Base-by-base conservation (phyloP, 2,329 filamentous ascomycete species). In the Colletotrichum costaricense region DNA sequence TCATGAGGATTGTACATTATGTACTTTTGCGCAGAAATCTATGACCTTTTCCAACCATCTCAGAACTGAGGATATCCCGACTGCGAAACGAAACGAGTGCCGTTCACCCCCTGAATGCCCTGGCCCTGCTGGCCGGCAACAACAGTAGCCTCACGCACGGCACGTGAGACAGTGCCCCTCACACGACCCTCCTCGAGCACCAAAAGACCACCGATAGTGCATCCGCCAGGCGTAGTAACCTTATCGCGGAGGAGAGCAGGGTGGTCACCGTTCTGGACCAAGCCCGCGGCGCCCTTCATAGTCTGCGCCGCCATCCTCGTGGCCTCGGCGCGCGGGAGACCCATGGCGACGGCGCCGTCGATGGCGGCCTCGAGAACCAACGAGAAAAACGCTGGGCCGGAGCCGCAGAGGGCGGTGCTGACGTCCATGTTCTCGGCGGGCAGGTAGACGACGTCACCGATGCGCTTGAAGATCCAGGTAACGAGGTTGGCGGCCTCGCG, bases 261-360 rank as follows among this genome's bases (percentile, higher is more conserved):
- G 81, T 95, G 93, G 80, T 95, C 93, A 16, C 93, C 93, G 67
- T 84, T 88, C 68, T 94, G 85, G 12, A 95, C 90, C 77, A 95
- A 79, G 0, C 89, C 90, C 0, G 93, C 92, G 0, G 92, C 91
- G 26, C 94, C 94, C 76, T 90, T 88, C 92, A 95, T 94, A 14
- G 91, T 91, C 85, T 96, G 94, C 1, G 93, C 92, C 30, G 93
- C 93, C 93, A 96, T 95, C 74, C 90, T 85, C 80, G 92, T 91
- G 1, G 93, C 93, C 79, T 95, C 93, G 2, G 88, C 89, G 60
- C 93, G 87, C 4, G 93, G 93, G 38, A 96, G 79, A 0, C 94
- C 94, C 91, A 95, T 94, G 16, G 93, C 93, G 1, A 96, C 93
- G 4, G 91, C 93, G 7, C 93, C 94, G 77, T 95, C 93, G 16